Conservation (phyloP, 2,329 filamentous ascomycete species). For the Botryosphaeria dothidea region DNA sequence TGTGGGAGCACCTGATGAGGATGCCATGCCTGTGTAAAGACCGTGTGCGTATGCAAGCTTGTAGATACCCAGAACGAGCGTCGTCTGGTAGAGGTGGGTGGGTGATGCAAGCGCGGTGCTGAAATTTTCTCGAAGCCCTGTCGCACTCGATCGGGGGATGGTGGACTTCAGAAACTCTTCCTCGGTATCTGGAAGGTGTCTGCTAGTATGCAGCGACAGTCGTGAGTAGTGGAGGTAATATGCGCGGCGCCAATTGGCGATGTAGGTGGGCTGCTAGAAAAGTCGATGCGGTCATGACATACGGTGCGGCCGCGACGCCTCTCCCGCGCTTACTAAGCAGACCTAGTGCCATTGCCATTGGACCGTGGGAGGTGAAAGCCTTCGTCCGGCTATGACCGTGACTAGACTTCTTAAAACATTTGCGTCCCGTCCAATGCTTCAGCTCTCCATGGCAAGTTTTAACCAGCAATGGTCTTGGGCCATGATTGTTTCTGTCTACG, state of each 20-base stretch:
- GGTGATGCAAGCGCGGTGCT: neutral
- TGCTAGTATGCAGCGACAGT: neutral
- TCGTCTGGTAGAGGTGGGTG: neutral
- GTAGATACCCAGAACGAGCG: neutral
- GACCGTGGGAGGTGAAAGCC: no score
- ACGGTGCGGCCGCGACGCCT: neutral
- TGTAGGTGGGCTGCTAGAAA: neutral
- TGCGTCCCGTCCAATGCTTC: no score
- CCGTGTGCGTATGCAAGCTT: neutral
- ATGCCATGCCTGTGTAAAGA: neutral
- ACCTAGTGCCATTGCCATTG: no score
- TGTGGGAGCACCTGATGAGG: neutral
- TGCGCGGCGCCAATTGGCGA: neutral
- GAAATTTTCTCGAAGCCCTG: neutral
- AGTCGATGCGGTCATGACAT: constrained; percentile 14
- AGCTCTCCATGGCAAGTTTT: no score
- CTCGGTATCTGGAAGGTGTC: neutral
- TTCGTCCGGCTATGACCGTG: no score
- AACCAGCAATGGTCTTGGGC: no score
- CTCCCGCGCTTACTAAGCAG: neutral
- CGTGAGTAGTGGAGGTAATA: no score
- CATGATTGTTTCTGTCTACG: no score
- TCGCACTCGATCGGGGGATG: no score
- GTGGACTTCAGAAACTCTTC: neutral
- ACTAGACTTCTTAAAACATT: no score